phyloP scores from a whole-genome alignment of 164 flowering plant genomes.

The Aristolochia fimbriata region DNA sequence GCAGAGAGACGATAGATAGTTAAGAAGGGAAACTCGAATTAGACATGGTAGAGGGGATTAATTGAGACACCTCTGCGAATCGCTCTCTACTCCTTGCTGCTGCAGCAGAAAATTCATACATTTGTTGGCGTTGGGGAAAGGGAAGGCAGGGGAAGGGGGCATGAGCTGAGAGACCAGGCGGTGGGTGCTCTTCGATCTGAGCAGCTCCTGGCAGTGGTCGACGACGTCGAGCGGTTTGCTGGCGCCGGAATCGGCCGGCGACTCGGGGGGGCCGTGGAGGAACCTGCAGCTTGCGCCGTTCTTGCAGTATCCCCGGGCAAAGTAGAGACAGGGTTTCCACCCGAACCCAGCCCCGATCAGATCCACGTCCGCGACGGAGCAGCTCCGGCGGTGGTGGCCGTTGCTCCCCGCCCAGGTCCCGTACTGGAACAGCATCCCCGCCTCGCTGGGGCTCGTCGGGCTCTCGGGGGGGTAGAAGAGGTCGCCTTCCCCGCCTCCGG shows the following conservation, averaged over 20 bases:
- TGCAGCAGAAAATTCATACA: slow-evolving; percentile 41
- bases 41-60: neutral
- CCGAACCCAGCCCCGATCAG: slow-evolving; percentile 37
- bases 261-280: slow-evolving; percentile 31
- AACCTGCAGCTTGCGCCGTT: slow-evolving; percentile 62
- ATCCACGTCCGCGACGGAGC: slow-evolving; percentile 45
- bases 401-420: slow-evolving; percentile 15
- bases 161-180: slow-evolving; percentile 42
- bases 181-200: slow-evolving; percentile 42
- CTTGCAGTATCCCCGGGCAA: slow-evolving; percentile 65
- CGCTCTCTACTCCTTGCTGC: slow-evolving; percentile 27
- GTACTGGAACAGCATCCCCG: slow-evolving; percentile 22
- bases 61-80: slow-evolving; percentile 40
- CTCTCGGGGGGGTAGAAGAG: slow-evolving; percentile 32
- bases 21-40: too few species aligned
- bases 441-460: slow-evolving; percentile 28
- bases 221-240: slow-evolving; percentile 31
- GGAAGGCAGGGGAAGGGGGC: slow-evolving; percentile 28
- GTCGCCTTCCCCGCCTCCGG: slow-evolving; percentile 18
- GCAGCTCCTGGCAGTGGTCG: slow-evolving; percentile 52
- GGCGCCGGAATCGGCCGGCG: slow-evolving; percentile 9
- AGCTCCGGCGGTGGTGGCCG: slow-evolving; percentile 46
- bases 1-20: too few species aligned
- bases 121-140: slow-evolving; percentile 40
- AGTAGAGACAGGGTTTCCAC: slow-evolving; percentile 72